Conservation (phyloP, 805 yeast species). For the Candida montana region DNA sequence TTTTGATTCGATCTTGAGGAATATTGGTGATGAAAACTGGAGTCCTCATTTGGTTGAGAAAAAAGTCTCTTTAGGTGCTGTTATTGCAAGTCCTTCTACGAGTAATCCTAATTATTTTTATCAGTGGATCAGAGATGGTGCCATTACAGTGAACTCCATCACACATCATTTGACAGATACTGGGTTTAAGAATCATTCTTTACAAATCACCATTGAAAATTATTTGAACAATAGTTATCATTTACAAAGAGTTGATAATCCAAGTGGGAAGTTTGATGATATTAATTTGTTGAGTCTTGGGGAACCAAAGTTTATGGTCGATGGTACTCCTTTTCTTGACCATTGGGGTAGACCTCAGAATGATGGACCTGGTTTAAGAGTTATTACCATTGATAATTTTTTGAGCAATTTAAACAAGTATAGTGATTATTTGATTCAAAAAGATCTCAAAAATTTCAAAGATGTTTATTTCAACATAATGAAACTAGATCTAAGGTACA, state of each 20-base stretch:
- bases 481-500: conserved; percentile 65
- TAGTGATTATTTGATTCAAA: conserved; percentile 26
- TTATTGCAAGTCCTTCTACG: conserved; percentile 81
- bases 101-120: conserved; percentile 72
- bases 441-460: conserved; percentile 23
- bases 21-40: conserved; percentile 40
- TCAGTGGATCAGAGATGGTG: conserved; percentile 91
- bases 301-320: conserved; percentile 79
- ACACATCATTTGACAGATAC: conserved; percentile 48
- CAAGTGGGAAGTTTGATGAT: conserved; percentile 53
- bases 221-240: conserved; percentile 55
- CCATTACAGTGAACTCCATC: conserved; percentile 67
- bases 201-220: conserved; percentile 39
- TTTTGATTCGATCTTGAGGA: conserved; percentile 38
- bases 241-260: conserved; percentile 64
- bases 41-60: conserved; percentile 25
- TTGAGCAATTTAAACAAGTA: conserved; percentile 37
- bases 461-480: conserved; percentile 46
- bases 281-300: conserved; percentile 59
- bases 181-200: conserved; percentile 21
- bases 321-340: conserved; percentile 55
- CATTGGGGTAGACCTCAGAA: conserved; percentile 95
- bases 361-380: conserved; percentile 88
- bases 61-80: conserved; percentile 57
- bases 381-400: conserved; percentile 56